Conservation (phyloP, 352 stramenopile genomes). For the Blastocystis hominis region DNA sequence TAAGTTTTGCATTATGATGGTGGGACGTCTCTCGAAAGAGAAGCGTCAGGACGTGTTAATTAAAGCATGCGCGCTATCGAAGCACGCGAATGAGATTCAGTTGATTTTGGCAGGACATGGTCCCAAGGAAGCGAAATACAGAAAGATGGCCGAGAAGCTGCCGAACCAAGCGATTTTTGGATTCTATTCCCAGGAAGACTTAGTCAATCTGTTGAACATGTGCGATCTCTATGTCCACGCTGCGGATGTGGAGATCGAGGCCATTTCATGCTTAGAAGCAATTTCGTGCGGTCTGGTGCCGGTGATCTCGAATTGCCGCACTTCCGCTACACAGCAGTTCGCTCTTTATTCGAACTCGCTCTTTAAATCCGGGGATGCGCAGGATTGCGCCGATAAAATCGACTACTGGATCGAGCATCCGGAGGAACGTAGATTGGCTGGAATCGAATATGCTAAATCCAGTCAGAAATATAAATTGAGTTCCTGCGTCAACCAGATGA, state of each 20-base stretch:
- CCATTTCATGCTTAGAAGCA: constrained; percentile 51
- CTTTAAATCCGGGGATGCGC: constrained; percentile 39
- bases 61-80: constrained; percentile 26
- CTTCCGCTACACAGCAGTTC: constrained; percentile 43
- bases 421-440: constrained; percentile 17
- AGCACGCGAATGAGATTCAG: constrained; percentile 20
- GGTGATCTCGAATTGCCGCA: constrained; percentile 38
- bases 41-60: constrained; percentile 58
- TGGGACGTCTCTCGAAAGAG: constrained; percentile 54
- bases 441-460: constrained; percentile 6
- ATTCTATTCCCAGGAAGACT: constrained; percentile 52
- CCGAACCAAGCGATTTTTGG: constrained; percentile 32
- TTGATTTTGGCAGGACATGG: constrained; percentile 53
- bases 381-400: constrained; percentile 52
- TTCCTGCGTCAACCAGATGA: constrained; percentile 27
- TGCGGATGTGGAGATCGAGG: constrained; percentile 56
- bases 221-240: constrained; percentile 57
- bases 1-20: constrained; percentile 57
- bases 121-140: constrained; percentile 48
- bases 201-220: constrained; percentile 46
- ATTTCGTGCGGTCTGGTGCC: constrained; percentile 42
- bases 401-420: constrained; percentile 59
- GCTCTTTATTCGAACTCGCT: constrained; percentile 13
- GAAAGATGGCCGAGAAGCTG: neutral
- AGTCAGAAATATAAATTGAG: constrained; percentile 30